Conservation (phyloP, 106 monocot genomes). For the Gastrodia elata region DNA sequence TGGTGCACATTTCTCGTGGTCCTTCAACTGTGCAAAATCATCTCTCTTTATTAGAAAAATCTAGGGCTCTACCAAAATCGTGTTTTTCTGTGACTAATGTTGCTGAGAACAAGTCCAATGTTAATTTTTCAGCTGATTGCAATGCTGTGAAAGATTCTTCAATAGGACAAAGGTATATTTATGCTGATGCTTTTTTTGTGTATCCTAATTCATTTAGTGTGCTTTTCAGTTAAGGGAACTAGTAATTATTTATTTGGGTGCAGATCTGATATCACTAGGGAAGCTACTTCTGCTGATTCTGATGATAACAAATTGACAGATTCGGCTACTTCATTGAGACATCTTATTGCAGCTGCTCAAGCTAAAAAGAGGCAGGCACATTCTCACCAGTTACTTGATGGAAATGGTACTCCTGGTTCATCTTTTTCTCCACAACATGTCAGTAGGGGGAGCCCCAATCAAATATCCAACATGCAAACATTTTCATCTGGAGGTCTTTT, state of each 20-base stretch:
- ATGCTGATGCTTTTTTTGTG: background rate
- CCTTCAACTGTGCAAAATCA: background rate
- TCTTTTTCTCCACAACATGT: slow-evolving; percentile 18
- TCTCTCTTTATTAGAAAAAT: slow-evolving; percentile 20
- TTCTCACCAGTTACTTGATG: slow-evolving; percentile 17
- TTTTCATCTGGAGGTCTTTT: slow-evolving; percentile 12
- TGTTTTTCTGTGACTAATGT: slow-evolving; percentile 3
- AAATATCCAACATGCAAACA: slow-evolving; percentile 17
- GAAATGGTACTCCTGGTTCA: slow-evolving; percentile 20
- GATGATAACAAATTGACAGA: slow-evolving; percentile 28
- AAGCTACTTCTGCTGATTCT: slow-evolving; percentile 13
- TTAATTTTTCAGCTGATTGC: slow-evolving; percentile 42
- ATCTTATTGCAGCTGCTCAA: slow-evolving; percentile 86
- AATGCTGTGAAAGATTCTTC: slow-evolving; percentile 25
- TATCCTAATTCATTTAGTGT: slow-evolving; percentile 1
- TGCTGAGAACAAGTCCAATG: slow-evolving; percentile 29
- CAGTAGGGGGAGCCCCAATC: slow-evolving; percentile 38
- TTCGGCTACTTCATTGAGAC: slow-evolving; percentile 43
- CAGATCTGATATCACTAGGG: slow-evolving; percentile 24
- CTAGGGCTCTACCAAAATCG: slow-evolving; percentile 25
- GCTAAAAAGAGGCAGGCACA: slow-evolving; percentile 61
- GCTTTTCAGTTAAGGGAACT: background rate
- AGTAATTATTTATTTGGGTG: slow-evolving; percentile 2
- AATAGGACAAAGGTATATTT: slow-evolving; percentile 27
- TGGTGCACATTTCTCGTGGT: background rate